Evolutionary conservation across 768 basidiomycete genomes (phyloP), one percentile per base, ranked within the genome.

Genomic region (Vishniacozyma victoriae): DNA sequence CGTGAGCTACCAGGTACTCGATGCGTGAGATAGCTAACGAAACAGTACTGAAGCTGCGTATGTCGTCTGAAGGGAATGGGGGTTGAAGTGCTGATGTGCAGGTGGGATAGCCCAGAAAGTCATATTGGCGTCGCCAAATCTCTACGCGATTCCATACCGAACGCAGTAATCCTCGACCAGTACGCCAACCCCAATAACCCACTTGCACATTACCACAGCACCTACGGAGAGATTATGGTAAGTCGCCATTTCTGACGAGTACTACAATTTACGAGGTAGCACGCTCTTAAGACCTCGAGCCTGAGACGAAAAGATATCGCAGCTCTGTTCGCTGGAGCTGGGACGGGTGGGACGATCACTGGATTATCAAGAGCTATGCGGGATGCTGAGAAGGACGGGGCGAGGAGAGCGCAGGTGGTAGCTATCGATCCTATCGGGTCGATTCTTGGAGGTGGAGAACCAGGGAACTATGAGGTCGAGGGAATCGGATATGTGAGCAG

Each of bases 391-490:
- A 19, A 39, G 19, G 22, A 12, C 12, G 47, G 25, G 13, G 38
- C 22, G 16, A 33, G 15, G 27, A 26, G 51, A 33, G 55, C 52
- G 14, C 57, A 54, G 7, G 78, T 95, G 15, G 79, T 99, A n/a
- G 92, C 82, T 4, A 78, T 90, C 33, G 95, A 99, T 74, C 95
- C 95, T 16, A 87, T 91, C 60, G 93, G 93, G 35, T 95, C 91
- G 59, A 79, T 93, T 48, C 81, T 97, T 24, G 90, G 73, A 70
- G 18, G 79, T 74, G 42, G 72, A 70, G 35, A 82, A 79, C 9
- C 64, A 60, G 22, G 72, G 74, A 60, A 57, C 44, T 97, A 96
- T 62, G 69, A 82, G 42, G 82, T 96, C 18, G 95, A 99, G 69
- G 95, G 95, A n/a, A 97, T 96, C 45, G 95, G 95, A 46, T 76